Base-by-base conservation (phyloP, 1,284 basidiomycete genomes). In the Pyrrhoderma lamaoense region DNA sequence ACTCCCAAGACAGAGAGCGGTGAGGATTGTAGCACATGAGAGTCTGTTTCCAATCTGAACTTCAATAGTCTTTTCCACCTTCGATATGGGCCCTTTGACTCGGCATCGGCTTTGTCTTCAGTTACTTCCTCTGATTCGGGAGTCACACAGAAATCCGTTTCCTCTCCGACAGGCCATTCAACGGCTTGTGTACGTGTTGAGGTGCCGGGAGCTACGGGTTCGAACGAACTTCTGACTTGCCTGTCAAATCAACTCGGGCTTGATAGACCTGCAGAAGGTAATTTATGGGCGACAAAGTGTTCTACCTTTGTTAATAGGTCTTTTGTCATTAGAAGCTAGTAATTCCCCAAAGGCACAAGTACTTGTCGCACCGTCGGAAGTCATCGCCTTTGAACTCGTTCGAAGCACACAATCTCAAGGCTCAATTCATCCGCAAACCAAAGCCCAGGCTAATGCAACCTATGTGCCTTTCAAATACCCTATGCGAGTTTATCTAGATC, bases 401-500 rank as follows among this genome's bases (percentile, higher is more conserved):
- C 69, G 68, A 42, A 57, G 58, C 21, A 45, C 49, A 23, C 61
- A 61, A n/a, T n/a, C 11, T 3, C 49, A 23, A 19, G 38, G 42
- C 14, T 34, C 35, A 18, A 7, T 31, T 8, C 51, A 53, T 7
- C 13, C 39, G 9, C 35, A 43, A 39, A 47, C n/a, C 19, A 37
- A 43, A 19, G 31, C 64, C 47, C 53, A 16, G 45, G 47, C 49
- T 7, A 43, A 60, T 39, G 43, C 47, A 36, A 54, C 40, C 14
- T 49, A 18, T 51, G 38, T 40, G 38, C 68, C 69, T 2, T 82
- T 88, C 58, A 64, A 62, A 19, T 89, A 76, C 56, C 85, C 86
- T 2, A 75, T 74, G 56, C 67, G 69, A 31, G 68, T 89, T 39
- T 87, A 77, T 60, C 67, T 89, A 47, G 87, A 89, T 61, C 77